Evolutionary conservation across 2,329 filamentous ascomycete genomes (phyloP).

Genomic region (Fusarium redolens): DNA sequence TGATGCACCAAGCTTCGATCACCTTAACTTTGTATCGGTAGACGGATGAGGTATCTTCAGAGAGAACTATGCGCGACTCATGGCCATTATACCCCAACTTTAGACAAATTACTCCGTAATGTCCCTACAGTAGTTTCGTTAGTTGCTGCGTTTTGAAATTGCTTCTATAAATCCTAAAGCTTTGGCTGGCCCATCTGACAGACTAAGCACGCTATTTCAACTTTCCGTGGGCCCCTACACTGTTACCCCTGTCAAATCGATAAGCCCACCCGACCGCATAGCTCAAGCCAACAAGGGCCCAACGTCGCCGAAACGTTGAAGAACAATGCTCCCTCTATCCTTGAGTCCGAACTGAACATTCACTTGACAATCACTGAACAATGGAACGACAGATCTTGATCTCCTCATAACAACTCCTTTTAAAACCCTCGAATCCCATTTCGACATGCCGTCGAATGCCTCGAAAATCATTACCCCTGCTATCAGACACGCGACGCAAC

Average conservation of each 20-base stretch:
- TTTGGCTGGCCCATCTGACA: not conserved
- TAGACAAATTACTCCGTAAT: not conserved
- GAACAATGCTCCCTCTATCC: slow-evolving; percentile 32
- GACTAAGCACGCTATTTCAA: slow-evolving; percentile 18
- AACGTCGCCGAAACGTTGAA: slow-evolving; percentile 30
- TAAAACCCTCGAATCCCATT: slow-evolving; percentile 19
- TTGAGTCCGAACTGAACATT: slow-evolving; percentile 32
- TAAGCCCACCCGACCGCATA: slow-evolving; percentile 31
- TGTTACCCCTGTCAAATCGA: slow-evolving; percentile 39
- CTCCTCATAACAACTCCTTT: slow-evolving; percentile 22
- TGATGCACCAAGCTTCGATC: not conserved
- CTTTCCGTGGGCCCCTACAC: slow-evolving; percentile 7
- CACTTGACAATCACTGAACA: slow-evolving; percentile 8
- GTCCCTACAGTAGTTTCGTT: not conserved
- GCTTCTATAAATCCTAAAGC: not conserved
- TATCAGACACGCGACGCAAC: slow-evolving; percentile 45
- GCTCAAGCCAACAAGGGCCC: slow-evolving; percentile 21
- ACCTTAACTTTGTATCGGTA: not conserved
- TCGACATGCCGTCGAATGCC: slow-evolving; percentile 39
- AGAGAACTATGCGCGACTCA: not conserved
- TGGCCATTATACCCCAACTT: not conserved
- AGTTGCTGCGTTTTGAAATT: not conserved
- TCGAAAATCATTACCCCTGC: slow-evolving; percentile 22
- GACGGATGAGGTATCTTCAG: not conserved
- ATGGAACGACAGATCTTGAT: slow-evolving; percentile 29